These are phyloP conservation scores for Closterium sp. DNA, from an alignment of 139 green algal genomes.

Conservation along the genomic window DNA sequence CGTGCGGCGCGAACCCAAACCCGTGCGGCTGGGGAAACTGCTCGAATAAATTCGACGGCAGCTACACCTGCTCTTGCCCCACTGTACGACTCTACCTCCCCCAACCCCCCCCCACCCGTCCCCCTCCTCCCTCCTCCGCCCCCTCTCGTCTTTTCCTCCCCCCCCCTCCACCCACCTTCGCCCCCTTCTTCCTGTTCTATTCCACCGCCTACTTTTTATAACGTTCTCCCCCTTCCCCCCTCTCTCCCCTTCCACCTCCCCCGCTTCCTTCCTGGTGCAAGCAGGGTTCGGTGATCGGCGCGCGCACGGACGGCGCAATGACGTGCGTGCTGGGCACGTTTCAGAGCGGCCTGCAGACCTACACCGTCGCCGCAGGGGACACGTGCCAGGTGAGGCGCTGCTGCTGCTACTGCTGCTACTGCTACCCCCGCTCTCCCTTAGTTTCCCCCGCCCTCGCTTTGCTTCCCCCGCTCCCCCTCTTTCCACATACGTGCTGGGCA, in stretches of 20 bases:
- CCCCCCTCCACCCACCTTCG: no score
- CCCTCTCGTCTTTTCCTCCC: no score
- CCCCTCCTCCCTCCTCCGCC: no score
- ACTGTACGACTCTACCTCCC: no score
- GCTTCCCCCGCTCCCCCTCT: background rate
- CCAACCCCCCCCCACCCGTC: no score
- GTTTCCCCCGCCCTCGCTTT: no score
- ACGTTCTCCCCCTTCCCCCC: no score
- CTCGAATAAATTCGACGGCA: conserved; percentile 13
- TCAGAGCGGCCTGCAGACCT: conserved; percentile 1
- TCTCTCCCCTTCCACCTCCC: background rate
- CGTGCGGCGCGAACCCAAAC: conserved; percentile 25
- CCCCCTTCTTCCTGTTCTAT: no score
- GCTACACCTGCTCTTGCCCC: conserved; percentile 21
- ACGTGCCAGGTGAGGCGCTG: conserved; percentile 16
- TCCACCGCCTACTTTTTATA: no score
- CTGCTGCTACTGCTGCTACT: no score
- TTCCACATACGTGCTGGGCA: conserved; percentile 17
- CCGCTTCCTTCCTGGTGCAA: background rate
- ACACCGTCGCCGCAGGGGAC: conserved; percentile 8
- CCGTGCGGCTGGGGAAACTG: conserved; percentile 21
- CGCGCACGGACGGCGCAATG: conserved; percentile 5
- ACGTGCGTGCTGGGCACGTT: conserved; percentile 21
- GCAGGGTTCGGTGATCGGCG: conserved; percentile 7
- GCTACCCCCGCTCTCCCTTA: no score